These are phyloP conservation scores for Sphaerulina vaccinii DNA, from an alignment of 2,329 filamentous ascomycete species.

Conservation along the genomic window DNA sequence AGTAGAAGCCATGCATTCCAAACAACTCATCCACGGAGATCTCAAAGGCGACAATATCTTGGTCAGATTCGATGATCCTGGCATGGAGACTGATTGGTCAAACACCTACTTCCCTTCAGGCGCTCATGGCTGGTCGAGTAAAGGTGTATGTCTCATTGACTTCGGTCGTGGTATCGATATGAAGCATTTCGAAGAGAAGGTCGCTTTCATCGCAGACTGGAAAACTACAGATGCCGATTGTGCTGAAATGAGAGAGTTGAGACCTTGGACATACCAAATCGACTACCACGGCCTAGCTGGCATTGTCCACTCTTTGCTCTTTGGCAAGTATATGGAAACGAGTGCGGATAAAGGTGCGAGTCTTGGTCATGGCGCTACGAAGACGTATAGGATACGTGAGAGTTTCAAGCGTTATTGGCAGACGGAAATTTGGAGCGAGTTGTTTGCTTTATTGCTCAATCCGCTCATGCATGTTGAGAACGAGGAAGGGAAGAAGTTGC, in stretches of 20 bases:
- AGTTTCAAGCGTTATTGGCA: slow-evolving; percentile 95
- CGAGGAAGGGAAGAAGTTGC: slow-evolving; percentile 69
- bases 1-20: slow-evolving; percentile 78
- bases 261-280: slow-evolving; percentile 96
- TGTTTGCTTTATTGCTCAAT: slow-evolving; percentile 85
- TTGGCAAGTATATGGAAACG: slow-evolving; percentile 93
- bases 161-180: slow-evolving; percentile 95
- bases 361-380: slow-evolving; percentile 57
- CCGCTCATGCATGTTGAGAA: slow-evolving; percentile 64
- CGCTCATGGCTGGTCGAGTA: slow-evolving; percentile 71
- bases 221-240: slow-evolving; percentile 84
- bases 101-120: slow-evolving; percentile 72
- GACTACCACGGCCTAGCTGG: slow-evolving; percentile 93
- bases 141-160: slow-evolving; percentile 86
- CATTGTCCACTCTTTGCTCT: slow-evolving; percentile 82
- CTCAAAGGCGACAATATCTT: slow-evolving; percentile 95
- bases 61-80: slow-evolving; percentile 67
- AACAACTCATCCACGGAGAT: slow-evolving; percentile 83
- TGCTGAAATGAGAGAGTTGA: slow-evolving; percentile 88
- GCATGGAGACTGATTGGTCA: slow-evolving; percentile 49
- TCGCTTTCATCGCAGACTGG: slow-evolving; percentile 95
- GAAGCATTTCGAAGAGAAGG: slow-evolving; percentile 72
- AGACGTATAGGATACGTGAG: slow-evolving; percentile 78
- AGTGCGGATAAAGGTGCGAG: slow-evolving; percentile 42
- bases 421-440: slow-evolving; percentile 79